Evolutionary conservation across 805 yeast species (phyloP), one percentile per base, ranked within the genome.

Genomic region (Grigorovia yakushimaensis): DNA sequence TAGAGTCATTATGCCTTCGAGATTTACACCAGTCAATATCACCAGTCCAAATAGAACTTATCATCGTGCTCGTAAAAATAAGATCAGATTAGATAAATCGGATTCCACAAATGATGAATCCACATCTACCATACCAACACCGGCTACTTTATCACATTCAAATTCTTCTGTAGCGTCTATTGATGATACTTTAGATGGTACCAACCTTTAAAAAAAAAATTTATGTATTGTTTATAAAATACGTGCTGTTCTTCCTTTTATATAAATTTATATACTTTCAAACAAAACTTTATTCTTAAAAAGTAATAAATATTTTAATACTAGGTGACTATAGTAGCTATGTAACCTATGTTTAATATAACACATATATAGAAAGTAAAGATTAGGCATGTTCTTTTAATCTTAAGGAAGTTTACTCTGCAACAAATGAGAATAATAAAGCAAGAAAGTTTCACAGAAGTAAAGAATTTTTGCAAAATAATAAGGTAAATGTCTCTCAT

Each of bases 1-100:
- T 42, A 79, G 97, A 59, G 98, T 93, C 39, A 79, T 82, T 1
- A 72, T 93, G 66, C 99, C 99, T 18, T 85, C 88, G 74, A 83
- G 81, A 63, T 86, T 86, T 59, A 86, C 91, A 4, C 95, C 96
- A 0, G 95, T 87, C 17, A 87, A 84, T 60, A 84, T 87, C 44
- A 79, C 88, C 2, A 82, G 89, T 63, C 88, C 88, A 0, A 64
- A 61, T 39, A 46, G 63, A 39, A 58, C 62, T 11, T 65, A 60
- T 49, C 57, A 58, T 37, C 58, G 50, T 49, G 27, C 35, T 20
- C 27, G 41, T 35, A 46, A 40, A 46, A 49, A 7, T 24, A 37
- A 35, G 43, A 39, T 27, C 17, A 44, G 41, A 23, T 15, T 22
- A 22, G 17, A 47, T 21, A 27, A 40, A 42, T 19, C 41, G 19